Conservation (phyloP, 2,329 filamentous ascomycete genomes). For the Trichoderma brevicompactum region DNA sequence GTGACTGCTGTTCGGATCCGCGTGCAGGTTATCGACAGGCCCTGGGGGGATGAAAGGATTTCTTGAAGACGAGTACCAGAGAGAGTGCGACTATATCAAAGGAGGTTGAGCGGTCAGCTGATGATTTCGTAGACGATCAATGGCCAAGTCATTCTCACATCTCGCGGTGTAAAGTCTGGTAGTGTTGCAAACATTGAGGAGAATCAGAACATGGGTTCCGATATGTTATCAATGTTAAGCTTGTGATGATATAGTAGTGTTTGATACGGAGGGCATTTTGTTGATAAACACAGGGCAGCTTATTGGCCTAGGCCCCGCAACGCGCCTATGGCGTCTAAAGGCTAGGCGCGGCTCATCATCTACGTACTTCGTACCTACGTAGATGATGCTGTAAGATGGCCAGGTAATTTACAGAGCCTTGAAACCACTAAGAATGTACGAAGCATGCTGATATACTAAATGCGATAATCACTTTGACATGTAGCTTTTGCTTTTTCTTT, state of each 20-base stretch:
- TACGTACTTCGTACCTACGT: too few relatives aligned
- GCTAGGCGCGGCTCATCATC: not conserved
- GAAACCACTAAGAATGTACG: not conserved
- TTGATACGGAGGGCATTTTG: not conserved
- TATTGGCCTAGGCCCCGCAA: slow-evolving; percentile 4
- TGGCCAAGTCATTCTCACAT: slow-evolving; percentile 55
- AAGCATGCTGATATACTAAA: too few relatives aligned
- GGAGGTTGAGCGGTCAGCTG: slow-evolving; percentile 1
- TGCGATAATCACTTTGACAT: too few relatives aligned
- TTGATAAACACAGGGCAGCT: slow-evolving; percentile 5
- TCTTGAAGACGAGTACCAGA: slow-evolving; percentile 73
- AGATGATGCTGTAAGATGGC: too few relatives aligned
- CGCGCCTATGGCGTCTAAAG: slow-evolving; percentile 14
- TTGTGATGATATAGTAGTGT: not conserved
- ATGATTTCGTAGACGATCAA: not conserved
- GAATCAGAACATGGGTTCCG: not conserved
- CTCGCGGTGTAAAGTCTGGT: slow-evolving; percentile 70
- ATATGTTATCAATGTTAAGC: slow-evolving; percentile 2
- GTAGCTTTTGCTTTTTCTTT: too few relatives aligned
- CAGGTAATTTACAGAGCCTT: not conserved
- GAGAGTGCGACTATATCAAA: slow-evolving; percentile 63
- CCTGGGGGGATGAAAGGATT: slow-evolving; percentile 48
- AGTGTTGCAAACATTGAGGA: slow-evolving; percentile 63
- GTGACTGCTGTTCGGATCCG: slow-evolving; percentile 36
- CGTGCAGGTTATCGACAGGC: slow-evolving; percentile 41